Conservation (phyloP, 257 asterid species). For the Solanum clarkiae region DNA sequence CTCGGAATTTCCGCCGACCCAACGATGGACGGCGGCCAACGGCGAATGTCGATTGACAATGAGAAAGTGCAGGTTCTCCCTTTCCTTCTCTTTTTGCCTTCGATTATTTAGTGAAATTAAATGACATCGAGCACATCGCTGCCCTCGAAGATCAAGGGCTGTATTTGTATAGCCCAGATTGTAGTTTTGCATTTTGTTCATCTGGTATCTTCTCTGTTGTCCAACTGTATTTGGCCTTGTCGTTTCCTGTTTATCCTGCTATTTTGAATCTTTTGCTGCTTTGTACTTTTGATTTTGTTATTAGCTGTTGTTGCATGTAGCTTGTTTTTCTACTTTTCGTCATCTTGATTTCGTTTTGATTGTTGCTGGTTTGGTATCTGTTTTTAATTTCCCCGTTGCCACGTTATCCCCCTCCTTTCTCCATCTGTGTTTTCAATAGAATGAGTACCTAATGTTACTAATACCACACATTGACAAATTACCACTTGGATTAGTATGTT, state of each 20-base stretch:
- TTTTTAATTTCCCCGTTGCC: too few relatives aligned
- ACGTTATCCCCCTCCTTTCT: too few relatives aligned
- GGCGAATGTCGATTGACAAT: background rate
- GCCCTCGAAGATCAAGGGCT: background rate
- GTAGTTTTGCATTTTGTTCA: background rate
- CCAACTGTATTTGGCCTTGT: background rate
- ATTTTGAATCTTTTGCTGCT: too few relatives aligned
- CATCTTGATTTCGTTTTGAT: too few relatives aligned
- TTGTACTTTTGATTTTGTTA: too few relatives aligned
- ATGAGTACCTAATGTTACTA: too few relatives aligned
- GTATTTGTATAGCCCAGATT: background rate
- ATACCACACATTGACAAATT: too few relatives aligned
- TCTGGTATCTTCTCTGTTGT: background rate
- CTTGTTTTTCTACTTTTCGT: too few relatives aligned
- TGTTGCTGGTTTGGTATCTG: too few relatives aligned
- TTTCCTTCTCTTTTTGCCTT: background rate
- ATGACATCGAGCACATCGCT: background rate
- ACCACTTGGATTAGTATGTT: too few relatives aligned
- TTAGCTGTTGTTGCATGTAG: too few relatives aligned
- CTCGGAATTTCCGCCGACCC: background rate
- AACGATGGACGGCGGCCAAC: background rate
- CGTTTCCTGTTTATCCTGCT: background rate
- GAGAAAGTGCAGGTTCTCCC: background rate
- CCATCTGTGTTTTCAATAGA: too few relatives aligned
- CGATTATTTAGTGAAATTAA: background rate